Base-by-base conservation (phyloP, 495 filamentous ascomycete species). In the Penicillium alfredii region DNA sequence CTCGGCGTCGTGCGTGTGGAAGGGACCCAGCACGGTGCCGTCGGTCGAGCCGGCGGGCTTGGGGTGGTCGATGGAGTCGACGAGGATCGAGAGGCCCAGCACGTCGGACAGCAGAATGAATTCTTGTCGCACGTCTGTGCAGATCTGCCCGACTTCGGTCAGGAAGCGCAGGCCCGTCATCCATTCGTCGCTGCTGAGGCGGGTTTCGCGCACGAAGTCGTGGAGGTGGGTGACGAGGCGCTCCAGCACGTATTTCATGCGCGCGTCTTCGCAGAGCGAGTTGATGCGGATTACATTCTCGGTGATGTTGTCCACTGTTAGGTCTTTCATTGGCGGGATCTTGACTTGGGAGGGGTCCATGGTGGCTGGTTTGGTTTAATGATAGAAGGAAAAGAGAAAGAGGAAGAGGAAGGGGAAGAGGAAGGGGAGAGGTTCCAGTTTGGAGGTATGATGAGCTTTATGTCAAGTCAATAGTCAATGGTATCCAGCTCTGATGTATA, bases 81-180 rank as follows among this genome's bases (percentile, higher is more conserved):
- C 84, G 6, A 95, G 79, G 36, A 93, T 73, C 18, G 88, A 94
- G 27, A 96, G 80, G 38, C 89, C 89, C 27, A 95, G 76, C 38
- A 89, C 72, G 66, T 96, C 89, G 35, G 84, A 92, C 47, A 95
- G 86, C 35, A 94, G 82, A 62, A 95, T 94, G 71, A 86, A 94
- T 73, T 96, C 89, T 77, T 83, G 79, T 40, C 86, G 73, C 25
- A 85, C 83, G 48, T 82, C 74, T 25, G 63, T 80, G 46, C 74
- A 80, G 16, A 81, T 87, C 53, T 90, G 70, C 8, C 85, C 85
- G n/a, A 79, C 79, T 35, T 69, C 68, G 3, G 82, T 82, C 33
- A 92, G 58, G 61, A 88, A 92, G 9, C 66, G 54, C 19, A 89
- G 62, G 8, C 77, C 81, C 0, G 68, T 61, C 81, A 84, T 86